Base-by-base conservation (phyloP, 768 basidiomycete species). In the Tubosaeta sp. region DNA sequence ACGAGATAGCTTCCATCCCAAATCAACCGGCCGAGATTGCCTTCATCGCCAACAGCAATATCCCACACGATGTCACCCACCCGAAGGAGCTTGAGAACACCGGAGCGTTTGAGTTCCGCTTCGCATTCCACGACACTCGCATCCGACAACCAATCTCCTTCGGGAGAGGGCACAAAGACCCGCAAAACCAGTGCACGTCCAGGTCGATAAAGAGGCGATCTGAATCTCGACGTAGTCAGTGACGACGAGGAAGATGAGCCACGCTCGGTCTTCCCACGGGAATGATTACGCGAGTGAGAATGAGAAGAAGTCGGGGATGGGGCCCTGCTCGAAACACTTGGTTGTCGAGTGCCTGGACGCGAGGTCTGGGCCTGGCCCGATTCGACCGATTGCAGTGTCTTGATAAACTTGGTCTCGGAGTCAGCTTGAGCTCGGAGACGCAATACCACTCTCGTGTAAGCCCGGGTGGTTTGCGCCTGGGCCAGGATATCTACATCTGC, bases 1-100 rank as follows among this genome's bases (percentile, higher is more conserved):
- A 93, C 82, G 7, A 93, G 75, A 69, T 90, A 93, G 53, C 80
- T 82, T n/a, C 90, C 90, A 63, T 92, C 91, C 90, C 90, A 93
- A 9, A 91, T 75, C 67, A 92, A 63, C 55, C 87, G 71, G n/a
- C 90, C 90, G 7, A 84, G 76, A 65, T 93, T 92, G 1, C 84
- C 87, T 63, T 93, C 90, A 62, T 92, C 90, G 9, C 87, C 86
- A 1, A 88, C 87, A 5, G 90, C 91, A 13, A 84, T 75, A 59
- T 93, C 91, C 89, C 90, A 93, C 13, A 93, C 81, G 1, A 92
- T 82, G 64, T 94, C 90, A 1, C 90, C 90, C 25, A 82, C 73
- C 43, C 85, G 75, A 67, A 94, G 66, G 40, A 89, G 66, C 38
- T 73, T 73, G 58, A 75, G 56, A 31, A 90, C 76, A 2, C 65